These are phyloP conservation scores for Biscogniauxia mediterranea DNA, from an alignment of 2,329 filamentous ascomycete species.

Conservation along the genomic window DNA sequence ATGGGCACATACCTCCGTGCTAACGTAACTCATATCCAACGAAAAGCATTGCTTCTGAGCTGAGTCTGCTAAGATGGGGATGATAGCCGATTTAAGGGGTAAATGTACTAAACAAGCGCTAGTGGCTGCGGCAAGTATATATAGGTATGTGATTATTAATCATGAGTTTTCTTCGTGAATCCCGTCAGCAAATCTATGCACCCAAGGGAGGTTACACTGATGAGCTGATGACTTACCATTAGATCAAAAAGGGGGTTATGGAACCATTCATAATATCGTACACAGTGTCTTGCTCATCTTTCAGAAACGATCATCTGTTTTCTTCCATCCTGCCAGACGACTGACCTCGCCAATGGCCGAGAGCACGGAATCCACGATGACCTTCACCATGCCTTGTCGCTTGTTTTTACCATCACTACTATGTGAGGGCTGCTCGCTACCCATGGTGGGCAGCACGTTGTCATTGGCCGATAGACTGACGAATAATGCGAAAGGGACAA, in stretches of 20 bases:
- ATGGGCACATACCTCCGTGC: slow-evolving; percentile 15
- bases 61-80: background rate
- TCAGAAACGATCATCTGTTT: slow-evolving; percentile 38
- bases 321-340: slow-evolving; percentile 40
- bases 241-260: background rate
- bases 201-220: no score
- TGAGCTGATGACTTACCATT: slow-evolving; percentile 7
- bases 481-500: slow-evolving; percentile 92
- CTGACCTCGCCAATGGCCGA: slow-evolving; percentile 50
- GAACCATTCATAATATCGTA: background rate
- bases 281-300: background rate
- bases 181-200: background rate
- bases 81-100: background rate
- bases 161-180: background rate
- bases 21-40: background rate
- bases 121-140: background rate
- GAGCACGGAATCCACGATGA: slow-evolving; percentile 58
- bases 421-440: slow-evolving; percentile 61
- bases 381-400: slow-evolving; percentile 65
- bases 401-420: slow-evolving; percentile 47
- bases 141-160: background rate
- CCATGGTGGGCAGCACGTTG: slow-evolving; percentile 91
- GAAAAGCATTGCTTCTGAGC: background rate
- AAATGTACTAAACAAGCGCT: background rate
- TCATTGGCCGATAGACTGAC: slow-evolving; percentile 92